Base-by-base conservation (phyloP, 495 filamentous ascomycete species). In the Pyrenula aspistea region DNA sequence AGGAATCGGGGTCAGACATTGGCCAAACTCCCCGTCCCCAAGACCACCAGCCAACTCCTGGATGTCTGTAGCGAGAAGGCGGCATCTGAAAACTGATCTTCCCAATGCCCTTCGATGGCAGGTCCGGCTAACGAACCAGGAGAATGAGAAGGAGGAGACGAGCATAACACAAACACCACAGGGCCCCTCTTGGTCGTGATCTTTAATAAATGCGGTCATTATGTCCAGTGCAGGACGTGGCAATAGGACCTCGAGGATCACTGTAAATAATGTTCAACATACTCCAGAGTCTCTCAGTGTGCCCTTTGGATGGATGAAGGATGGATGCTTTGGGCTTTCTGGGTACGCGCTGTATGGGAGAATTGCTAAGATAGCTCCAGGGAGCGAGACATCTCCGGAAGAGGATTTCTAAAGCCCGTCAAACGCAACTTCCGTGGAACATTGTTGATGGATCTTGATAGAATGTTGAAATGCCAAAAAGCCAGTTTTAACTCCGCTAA, bases 31-130 rank as follows among this genome's bases (percentile, higher is more conserved):
- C n/a, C n/a, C n/a, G n/a, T n/a, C n/a, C n/a, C n/a, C n/a, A n/a
- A n/a, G n/a, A n/a, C n/a, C n/a, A n/a, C n/a, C n/a, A n/a, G n/a
- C n/a, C n/a, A n/a, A n/a, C n/a, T n/a, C n/a, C n/a, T n/a, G n/a
- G n/a, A n/a, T n/a, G n/a, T n/a, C n/a, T n/a, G n/a, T n/a, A n/a
- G n/a, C n/a, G n/a, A n/a, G n/a, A n/a, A 22, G 67, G 65, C 11
- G 69, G 68, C 12, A 55, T 70, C 4, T 72, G 69, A 68, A 62
- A 63, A n/a, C 62, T 10, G 50, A 52, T 19, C 22, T 52, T 8
- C 50, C 50, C 50, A 52, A 24, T 10, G 50, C 8, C n/a, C 22
- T 52, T 20, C 19, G 19, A 20, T 52, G 50, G 50, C 22, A 52
- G n/a, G n/a, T 20, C 50, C 22, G 19, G n/a, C 22, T 19, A 52